These are phyloP conservation scores for Nemania sp. DNA, from an alignment of 2,329 filamentous ascomycete species.

Conservation along the genomic window DNA sequence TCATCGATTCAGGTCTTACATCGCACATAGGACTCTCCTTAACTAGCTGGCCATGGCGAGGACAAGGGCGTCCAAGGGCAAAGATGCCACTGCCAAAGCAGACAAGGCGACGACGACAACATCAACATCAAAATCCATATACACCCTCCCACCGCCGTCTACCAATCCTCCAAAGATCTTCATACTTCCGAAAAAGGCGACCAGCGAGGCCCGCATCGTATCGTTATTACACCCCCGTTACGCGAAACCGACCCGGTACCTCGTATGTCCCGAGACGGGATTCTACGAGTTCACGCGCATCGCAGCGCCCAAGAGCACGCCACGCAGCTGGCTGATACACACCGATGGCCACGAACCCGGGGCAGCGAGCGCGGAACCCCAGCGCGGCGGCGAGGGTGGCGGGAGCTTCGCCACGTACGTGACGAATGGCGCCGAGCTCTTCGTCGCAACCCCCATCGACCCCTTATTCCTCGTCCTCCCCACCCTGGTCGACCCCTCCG, in stretches of 20 bases:
- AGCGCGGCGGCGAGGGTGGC: conserved; percentile 26
- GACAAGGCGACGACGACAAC: conserved; percentile 34
- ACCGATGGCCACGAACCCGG: conserved; percentile 13
- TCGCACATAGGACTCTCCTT: not conserved
- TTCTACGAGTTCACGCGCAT: conserved; percentile 69
- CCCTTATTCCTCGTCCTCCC: conserved; percentile 83
- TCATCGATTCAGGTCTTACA: not conserved
- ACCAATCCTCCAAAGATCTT: conserved; percentile 60
- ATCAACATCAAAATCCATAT: conserved; percentile 38
- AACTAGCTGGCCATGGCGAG: conserved; percentile 49
- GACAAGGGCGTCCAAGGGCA: conserved; percentile 52
- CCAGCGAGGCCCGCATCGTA: conserved; percentile 60
- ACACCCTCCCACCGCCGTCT: conserved; percentile 47
- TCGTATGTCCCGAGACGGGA: conserved; percentile 64
- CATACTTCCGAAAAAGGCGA: conserved; percentile 62
- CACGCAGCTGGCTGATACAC: conserved; percentile 67
- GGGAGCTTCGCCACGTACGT: conserved; percentile 47
- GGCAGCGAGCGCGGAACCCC: conserved; percentile 8
- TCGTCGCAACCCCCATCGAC: conserved; percentile 83
- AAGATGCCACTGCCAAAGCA: conserved; percentile 37
- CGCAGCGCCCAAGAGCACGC: conserved; percentile 55
- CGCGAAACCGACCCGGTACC: conserved; percentile 59
- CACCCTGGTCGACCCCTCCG: conserved; percentile 53
- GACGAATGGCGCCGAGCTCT: conserved; percentile 72
- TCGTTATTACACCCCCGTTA: conserved; percentile 64